Percentiles rank a stretch among this genome's conserved stretches.
phyloP scores from a whole-genome alignment of 1,139 yeast genomes.

The Arxiozyma telluris region DNA sequence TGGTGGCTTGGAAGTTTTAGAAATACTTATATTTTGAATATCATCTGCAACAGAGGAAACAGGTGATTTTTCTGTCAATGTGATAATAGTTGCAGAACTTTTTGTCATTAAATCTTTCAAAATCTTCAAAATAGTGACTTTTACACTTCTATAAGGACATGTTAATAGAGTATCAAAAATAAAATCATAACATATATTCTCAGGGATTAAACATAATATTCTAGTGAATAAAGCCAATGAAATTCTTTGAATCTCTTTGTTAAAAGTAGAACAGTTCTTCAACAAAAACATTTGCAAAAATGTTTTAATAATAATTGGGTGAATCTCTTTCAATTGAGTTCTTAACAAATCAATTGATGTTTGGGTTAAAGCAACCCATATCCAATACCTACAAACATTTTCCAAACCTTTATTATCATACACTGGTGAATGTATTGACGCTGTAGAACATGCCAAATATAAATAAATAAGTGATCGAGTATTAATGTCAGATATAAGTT shows the following conservation, averaged over 20 bases:
- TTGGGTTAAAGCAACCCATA: conserved; percentile 33
- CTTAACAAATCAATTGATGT: conserved; percentile 28
- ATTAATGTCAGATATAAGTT: conserved; percentile 10
- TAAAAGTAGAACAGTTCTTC: conserved; percentile 31
- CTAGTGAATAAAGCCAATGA: conserved; percentile 45
- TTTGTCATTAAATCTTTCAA: conserved; percentile 52
- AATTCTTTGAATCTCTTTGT: conserved; percentile 22
- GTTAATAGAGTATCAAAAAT: conserved; percentile 54
- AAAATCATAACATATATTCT: conserved; percentile 49
- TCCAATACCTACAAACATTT: conserved; percentile 38
- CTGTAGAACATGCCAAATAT: conserved; percentile 31
- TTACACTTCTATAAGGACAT: conserved; percentile 59
- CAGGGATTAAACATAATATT: conserved; percentile 48
- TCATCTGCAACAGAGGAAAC: not conserved
- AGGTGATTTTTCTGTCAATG: not conserved
- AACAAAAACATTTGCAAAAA: conserved; percentile 41
- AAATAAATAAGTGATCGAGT: conserved; percentile 26
- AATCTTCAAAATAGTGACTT: conserved; percentile 53
- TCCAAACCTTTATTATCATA: conserved; percentile 29
- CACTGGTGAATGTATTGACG: conserved; percentile 28
- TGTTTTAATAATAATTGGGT: conserved; percentile 29
- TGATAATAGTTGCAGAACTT: conserved; percentile 1
- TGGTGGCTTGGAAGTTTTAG: conserved; percentile 11
- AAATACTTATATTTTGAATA: conserved; percentile 8
- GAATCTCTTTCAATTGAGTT: conserved; percentile 19